These are phyloP conservation scores for Solanum chilense DNA, from an alignment of 257 asterid species.

Conservation along the genomic window DNA sequence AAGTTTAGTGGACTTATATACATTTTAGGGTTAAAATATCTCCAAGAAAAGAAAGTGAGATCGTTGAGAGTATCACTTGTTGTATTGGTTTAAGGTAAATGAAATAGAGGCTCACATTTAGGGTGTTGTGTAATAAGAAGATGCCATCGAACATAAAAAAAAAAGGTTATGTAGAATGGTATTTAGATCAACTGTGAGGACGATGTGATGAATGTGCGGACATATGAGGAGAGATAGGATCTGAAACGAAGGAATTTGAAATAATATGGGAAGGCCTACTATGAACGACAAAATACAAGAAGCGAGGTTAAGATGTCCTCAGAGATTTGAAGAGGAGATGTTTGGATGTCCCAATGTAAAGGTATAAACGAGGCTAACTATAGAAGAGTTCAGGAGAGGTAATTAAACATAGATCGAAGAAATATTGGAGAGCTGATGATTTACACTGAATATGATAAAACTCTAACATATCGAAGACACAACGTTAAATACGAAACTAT, in stretches of 20 bases:
- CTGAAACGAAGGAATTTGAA: not conserved
- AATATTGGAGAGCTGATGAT: no score
- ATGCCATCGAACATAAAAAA: not conserved
- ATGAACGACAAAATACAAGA: not conserved
- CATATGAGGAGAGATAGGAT: not conserved
- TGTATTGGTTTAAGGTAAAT: no score
- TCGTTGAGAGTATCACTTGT: not conserved
- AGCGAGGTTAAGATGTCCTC: not conserved
- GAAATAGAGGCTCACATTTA: not conserved
- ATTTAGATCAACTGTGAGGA: not conserved
- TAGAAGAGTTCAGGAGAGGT: not conserved
- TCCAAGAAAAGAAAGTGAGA: not conserved
- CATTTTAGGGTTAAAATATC: not conserved
- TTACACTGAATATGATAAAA: no score
- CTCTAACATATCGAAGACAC: accelerated
- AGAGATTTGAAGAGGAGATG: not conserved
- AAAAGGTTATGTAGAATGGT: no score
- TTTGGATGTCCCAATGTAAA: not conserved
- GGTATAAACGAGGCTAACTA: not conserved
- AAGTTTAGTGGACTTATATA: not conserved
- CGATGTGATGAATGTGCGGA: not conserved
- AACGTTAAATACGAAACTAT: accelerated
- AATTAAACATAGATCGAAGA: not conserved
- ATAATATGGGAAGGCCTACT: not conserved
- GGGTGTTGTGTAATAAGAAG: not conserved